phyloP scores from a whole-genome alignment of 805 yeast species.

The Kodamaea neixiangensis region DNA sequence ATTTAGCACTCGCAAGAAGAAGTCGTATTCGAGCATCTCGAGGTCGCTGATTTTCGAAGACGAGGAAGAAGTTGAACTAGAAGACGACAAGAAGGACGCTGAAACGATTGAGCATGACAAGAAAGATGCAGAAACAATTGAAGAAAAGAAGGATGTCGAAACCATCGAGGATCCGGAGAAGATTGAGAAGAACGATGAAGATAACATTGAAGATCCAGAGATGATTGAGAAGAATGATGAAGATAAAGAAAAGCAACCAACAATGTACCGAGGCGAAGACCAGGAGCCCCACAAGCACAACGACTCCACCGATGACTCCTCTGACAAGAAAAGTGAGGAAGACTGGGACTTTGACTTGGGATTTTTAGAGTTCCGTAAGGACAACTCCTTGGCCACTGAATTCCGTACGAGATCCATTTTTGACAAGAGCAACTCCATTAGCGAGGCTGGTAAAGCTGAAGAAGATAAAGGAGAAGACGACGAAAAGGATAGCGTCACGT shows the following conservation, averaged over 20 bases:
- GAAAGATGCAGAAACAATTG: background rate
- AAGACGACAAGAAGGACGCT: constrained; percentile 5
- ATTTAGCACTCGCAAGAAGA: constrained; percentile 20
- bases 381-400: background rate
- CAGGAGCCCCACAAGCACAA: constrained; percentile 4
- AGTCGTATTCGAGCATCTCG: constrained; percentile 10
- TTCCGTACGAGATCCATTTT: constrained; percentile 36
- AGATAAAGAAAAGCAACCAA: background rate
- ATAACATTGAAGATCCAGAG: background rate
- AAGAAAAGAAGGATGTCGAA: background rate
- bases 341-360: constrained; percentile 31
- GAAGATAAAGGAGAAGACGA: constrained; percentile 20
- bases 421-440: constrained; percentile 23
- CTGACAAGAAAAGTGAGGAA: constrained; percentile 30
- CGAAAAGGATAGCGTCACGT: constrained; percentile 17
- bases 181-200: constrained; percentile 1
- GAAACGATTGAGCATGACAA: background rate
- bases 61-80: constrained; percentile 4
- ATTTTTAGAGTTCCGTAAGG: constrained; percentile 24
- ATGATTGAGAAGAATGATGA: background rate
- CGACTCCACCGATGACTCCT: constrained; percentile 28
- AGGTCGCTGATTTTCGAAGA: background rate
- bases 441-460: constrained; percentile 11
- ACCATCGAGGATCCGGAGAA: background rate
- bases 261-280: constrained; percentile 9